Evolutionary conservation across 2,329 filamentous ascomycete species (phyloP).

Genomic region (Tolypocladium nubicola): DNA sequence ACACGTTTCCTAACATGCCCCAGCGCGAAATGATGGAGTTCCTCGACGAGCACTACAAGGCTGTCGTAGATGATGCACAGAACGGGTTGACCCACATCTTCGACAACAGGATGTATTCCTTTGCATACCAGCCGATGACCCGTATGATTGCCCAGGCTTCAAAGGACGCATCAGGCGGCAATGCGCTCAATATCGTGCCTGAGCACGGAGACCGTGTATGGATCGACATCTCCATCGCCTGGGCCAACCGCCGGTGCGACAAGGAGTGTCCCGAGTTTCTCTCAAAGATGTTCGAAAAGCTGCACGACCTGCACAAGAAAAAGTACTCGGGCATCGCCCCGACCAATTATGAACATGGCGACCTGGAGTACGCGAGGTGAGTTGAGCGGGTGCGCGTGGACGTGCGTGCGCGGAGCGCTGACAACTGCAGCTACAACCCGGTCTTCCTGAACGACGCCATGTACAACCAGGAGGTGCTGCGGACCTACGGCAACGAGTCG

Average conservation of each 20-base stretch:
- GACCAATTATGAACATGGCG: conserved; percentile 10
- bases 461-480: conserved; percentile 6
- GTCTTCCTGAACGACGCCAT: conserved; percentile 14
- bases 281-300: conserved; percentile 1
- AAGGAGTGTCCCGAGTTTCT: conserved; percentile 5
- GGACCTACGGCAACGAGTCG: conserved; percentile 8
- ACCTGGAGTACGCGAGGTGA: conserved; percentile 8
- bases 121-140: conserved; percentile 10
- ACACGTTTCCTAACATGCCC: conserved; percentile 14
- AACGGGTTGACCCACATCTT: conserved; percentile 1
- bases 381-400: not conserved
- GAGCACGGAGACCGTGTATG: conserved; percentile 15
- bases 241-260: conserved; percentile 12
- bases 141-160: conserved; percentile 7
- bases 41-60: conserved; percentile 7
- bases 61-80: not conserved
- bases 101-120: conserved; percentile 6
- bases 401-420: not conserved
- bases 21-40: conserved; percentile 8
- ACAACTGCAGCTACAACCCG: conserved; percentile 9
- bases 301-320: conserved; percentile 6
- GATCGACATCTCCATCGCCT: conserved; percentile 20
- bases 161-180: conserved; percentile 6
- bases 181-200: conserved; percentile 14
- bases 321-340: conserved; percentile 9